phyloP scores from a whole-genome alignment of 2,329 filamentous ascomycete genomes.

The Trichoderma sp. region DNA sequence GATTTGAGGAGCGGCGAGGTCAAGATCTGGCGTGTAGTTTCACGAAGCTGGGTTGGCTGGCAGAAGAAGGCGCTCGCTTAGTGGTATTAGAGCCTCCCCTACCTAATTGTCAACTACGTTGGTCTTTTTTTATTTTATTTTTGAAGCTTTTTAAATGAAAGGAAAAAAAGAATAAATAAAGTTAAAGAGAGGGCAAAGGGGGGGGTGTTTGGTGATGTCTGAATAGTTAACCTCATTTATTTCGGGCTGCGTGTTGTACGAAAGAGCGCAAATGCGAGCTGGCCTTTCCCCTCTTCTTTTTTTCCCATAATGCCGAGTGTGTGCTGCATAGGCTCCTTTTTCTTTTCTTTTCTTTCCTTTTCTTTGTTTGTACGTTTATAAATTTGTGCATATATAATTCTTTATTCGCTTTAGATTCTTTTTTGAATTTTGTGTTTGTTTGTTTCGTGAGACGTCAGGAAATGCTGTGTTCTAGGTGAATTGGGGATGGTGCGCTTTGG shows the following conservation, averaged over 20 bases:
- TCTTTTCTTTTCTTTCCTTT: background rate
- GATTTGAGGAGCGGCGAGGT: conserved; percentile 93
- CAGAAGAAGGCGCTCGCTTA: conserved; percentile 50
- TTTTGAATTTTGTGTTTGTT: background rate
- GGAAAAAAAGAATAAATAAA: background rate
- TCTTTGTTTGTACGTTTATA: conserved; percentile 19
- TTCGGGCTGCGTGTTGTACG: too few species aligned
- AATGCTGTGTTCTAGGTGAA: background rate
- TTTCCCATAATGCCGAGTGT: background rate
- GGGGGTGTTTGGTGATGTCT: background rate
- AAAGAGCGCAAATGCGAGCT: conserved; percentile 3
- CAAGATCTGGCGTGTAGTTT: conserved; percentile 96
- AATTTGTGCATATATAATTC: conserved; percentile 14
- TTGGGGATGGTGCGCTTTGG: background rate
- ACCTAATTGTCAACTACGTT: background rate
- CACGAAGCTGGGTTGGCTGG: conserved; percentile 91
- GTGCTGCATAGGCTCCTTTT: background rate
- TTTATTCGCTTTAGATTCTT: conserved; percentile 13
- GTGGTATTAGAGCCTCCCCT: conserved; percentile 12
- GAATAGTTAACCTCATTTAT: conserved; percentile 9
- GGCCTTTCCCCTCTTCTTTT: background rate
- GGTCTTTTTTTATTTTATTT: background rate
- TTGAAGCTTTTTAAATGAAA: background rate
- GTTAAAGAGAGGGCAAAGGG: background rate
- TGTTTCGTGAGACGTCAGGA: background rate